phyloP scores from a whole-genome alignment of 164 flowering plant genomes.

The Amborella trichopoda region DNA sequence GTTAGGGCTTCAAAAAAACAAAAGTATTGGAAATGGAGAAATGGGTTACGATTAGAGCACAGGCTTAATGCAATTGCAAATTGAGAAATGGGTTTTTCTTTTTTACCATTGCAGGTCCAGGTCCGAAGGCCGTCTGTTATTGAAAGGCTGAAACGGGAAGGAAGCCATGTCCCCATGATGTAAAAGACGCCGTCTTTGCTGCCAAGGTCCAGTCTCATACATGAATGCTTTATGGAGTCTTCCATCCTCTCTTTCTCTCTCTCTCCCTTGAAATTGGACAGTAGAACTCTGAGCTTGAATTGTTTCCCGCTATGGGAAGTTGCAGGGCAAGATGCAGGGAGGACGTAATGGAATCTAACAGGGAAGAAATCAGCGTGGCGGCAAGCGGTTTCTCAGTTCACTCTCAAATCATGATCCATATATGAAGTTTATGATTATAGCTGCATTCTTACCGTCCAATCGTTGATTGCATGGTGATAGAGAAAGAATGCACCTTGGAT shows the following conservation, averaged over 20 bases:
- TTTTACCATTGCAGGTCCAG: conserved; percentile 70
- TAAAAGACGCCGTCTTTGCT: conserved; percentile 25
- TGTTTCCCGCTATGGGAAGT: neutral
- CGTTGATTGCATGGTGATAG: too few species aligned
- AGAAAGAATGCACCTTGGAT: too few species aligned
- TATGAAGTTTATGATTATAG: too few species aligned
- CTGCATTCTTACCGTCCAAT: too few species aligned
- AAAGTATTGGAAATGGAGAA: neutral
- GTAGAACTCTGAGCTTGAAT: too few species aligned
- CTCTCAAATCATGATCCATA: too few species aligned
- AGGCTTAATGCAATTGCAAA: neutral
- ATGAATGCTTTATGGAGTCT: conserved; percentile 37
- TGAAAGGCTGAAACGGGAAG: conserved; percentile 48
- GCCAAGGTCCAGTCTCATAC: conserved; percentile 49
- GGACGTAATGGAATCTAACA: too few species aligned
- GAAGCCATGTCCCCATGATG: conserved; percentile 65
- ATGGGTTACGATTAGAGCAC: neutral
- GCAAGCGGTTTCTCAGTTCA: too few species aligned
- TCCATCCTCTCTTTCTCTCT: conserved; percentile 4
- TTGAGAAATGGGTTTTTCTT: neutral
- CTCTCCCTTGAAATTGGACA: neutral
- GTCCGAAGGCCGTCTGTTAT: conserved; percentile 57
- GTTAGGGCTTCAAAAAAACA: neutral
- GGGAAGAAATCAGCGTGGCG: too few species aligned
- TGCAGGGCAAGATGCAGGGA: neutral